Evolutionary conservation across 2,329 filamentous ascomycete genomes (phyloP), one percentile per base, ranked within the genome.

Genomic region (Cladophialophora chaetospira): DNA sequence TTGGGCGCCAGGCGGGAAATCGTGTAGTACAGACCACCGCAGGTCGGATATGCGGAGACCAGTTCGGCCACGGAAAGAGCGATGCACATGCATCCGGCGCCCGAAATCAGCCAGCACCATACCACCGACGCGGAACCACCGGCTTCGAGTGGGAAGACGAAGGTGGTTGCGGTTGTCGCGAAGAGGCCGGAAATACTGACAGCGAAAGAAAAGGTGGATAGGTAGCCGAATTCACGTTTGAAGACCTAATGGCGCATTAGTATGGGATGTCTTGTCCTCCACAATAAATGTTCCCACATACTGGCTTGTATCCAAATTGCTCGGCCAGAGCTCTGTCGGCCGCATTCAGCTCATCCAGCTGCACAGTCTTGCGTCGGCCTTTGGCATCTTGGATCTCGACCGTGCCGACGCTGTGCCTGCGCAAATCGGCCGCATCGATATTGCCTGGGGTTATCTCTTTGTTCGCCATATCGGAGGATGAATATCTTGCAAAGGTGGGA

Each of bases 181-280:
- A 82, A 83, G 17, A 83, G 73, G 40, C 81, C 81, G 46, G 74
- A 78, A 63, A 84, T 81, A 64, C 75, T 79, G 65, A 84, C 78
- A 48, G 82, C 82, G 65, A 84, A 85, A 51, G 81, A 84, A 69
- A 85, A 82, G 60, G 80, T 81, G 61, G 82, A 82, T 11, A 81
- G 71, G 53, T 81, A 82, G 54, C 77, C 77, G 62, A 85, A 85
- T 64, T 84, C 80, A 61, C 82, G 77, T 52, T 83, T 81, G 69
- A 79, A 65, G 11, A 62, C 50, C 57, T 65, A 47, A 9, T 40
- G 4, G 17, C 19, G 15, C 33, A 42, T 31, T 25, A 43, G 38
- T 29, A 40, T 26, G n/a, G 36, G 28, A 19, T 36, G 21, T 2
- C 53, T 10, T 23, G 48, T 21, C 29, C 9, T 38, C 46, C 46